Base-by-base conservation (phyloP, 306 rosid species). In the Vigna trinervia region DNA sequence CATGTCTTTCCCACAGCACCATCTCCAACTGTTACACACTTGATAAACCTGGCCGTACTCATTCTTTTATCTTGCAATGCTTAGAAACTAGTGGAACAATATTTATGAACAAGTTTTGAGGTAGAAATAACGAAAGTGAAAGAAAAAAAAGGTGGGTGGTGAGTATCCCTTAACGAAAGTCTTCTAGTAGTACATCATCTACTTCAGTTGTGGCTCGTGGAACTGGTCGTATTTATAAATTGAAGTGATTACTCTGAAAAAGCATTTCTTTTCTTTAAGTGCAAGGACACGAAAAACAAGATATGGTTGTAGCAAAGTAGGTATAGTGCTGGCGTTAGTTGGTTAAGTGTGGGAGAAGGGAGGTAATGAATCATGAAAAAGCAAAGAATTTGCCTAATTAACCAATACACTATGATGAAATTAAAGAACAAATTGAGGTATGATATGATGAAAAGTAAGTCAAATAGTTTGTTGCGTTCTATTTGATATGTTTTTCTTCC, bases 1-100 rank as follows among this genome's bases (percentile, higher is more conserved):
- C 98, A 91, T n/a, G 98, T 93, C 58, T 93, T 93, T 56, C 98
- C 98, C 17, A 93, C 98, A 28, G 98, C 98, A 19, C 98, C 98
- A 87, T 93, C 98, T 2, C 98, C 98, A 39, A 93, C 98, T 3
- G 98, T 93, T 11, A 93, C 97, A 80, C 98, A 93, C 84, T 93
- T 93, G 90, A 93, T 90, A 84, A 93, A 93, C 78, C 98, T 89
- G 17, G 97, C 88, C 0, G 97, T 89, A 79, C 89, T 91, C 98
- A 93, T 93, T 53, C 28, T 80, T 62, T 17, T 28, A 50, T 81
- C 56, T 57, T 76, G 78, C 47, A 20, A 69, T 69, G 67, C 63
- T 73, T 73, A 15, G 30, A 72, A 54, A 70, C 36, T 76, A 67
- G 12, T 73, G 62, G 64, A 71, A 53, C 80, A 68, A 41, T 15